Percentiles rank a stretch among this genome's conserved stretches.
Evolutionary conservation across 805 yeast species (phyloP).

Genomic region (Limtongozyma cylindracea): DNA sequence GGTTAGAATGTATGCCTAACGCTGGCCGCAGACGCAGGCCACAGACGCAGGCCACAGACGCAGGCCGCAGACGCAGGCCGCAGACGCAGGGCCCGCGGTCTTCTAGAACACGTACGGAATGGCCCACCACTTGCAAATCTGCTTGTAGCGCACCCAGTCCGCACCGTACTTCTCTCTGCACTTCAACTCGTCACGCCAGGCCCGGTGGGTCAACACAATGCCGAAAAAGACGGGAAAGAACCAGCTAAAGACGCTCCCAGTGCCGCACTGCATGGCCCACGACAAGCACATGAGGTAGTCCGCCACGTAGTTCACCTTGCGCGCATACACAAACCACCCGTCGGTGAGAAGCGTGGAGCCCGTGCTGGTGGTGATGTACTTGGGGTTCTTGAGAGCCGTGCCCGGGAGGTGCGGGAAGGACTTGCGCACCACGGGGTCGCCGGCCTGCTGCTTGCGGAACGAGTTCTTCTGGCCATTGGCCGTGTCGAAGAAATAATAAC

Average conservation of each 20-base stretch:
- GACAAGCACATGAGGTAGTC: conserved; percentile 72
- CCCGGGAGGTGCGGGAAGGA: conserved; percentile 86
- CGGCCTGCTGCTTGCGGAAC: conserved; percentile 65
- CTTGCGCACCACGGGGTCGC: conserved; percentile 53
- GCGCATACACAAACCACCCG: conserved; percentile 87
- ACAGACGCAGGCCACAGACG: too few relatives aligned
- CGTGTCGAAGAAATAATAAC: conserved; percentile 88
- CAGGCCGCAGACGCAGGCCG: too few relatives aligned
- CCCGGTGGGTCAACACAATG: conserved; percentile 70
- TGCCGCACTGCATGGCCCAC: conserved; percentile 87
- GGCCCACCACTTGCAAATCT: conserved; percentile 77
- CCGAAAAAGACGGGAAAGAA: conserved; percentile 86
- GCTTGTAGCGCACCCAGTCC: conserved; percentile 75
- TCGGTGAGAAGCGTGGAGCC: conserved; percentile 74
- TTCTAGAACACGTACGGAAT: conserved; percentile 60
- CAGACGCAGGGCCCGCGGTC: too few relatives aligned
- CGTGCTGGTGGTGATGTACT: conserved; percentile 58
- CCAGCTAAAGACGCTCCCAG: conserved; percentile 78
- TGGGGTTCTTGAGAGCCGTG: conserved; percentile 63
- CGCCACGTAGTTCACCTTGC: conserved; percentile 89
- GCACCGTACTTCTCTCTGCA: conserved; percentile 76
- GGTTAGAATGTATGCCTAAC: too few relatives aligned
- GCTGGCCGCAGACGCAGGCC: too few relatives aligned
- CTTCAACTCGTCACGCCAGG: conserved; percentile 65
- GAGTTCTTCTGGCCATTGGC: conserved; percentile 88